Evolutionary conservation across 306 rosid species (phyloP).

Genomic region (Cucumis cinereus): DNA sequence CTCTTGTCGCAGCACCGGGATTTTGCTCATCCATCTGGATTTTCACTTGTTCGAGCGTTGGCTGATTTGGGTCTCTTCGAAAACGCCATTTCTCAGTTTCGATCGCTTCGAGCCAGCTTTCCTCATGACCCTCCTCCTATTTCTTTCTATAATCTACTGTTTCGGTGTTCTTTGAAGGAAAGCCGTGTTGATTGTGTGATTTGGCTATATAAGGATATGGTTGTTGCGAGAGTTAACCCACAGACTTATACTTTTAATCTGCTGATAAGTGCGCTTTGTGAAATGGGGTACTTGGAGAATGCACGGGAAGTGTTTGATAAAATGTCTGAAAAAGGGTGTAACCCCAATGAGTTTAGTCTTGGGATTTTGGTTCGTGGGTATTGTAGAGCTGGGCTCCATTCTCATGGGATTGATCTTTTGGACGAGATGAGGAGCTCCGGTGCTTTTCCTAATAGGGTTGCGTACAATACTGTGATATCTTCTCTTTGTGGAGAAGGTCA

Average conservation of each 20-base stretch:
- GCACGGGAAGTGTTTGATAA: constrained; percentile 65
- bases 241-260: constrained; percentile 73
- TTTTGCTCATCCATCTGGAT: constrained; percentile 34
- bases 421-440: constrained; percentile 17
- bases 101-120: constrained; percentile 42
- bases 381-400: constrained; percentile 39
- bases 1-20: constrained; percentile 23
- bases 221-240: constrained; percentile 40
- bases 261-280: constrained; percentile 40
- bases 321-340: constrained; percentile 71
- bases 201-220: constrained; percentile 77
- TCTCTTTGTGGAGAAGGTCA: constrained; percentile 44
- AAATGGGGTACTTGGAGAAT: constrained; percentile 33
- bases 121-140: constrained; percentile 37
- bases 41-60: constrained; percentile 25
- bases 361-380: constrained; percentile 79
- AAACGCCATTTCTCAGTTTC: constrained; percentile 44
- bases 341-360: constrained; percentile 51
- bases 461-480: constrained; percentile 72
- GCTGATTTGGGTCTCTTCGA: constrained; percentile 35
- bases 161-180: constrained; percentile 30
- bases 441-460: constrained; percentile 36
- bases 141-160: constrained; percentile 49
- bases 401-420: constrained; percentile 38
- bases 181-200: constrained; percentile 26